Evolutionary conservation across 352 stramenopile species (phyloP).

Genomic region (Aphanomyces invadans): DNA sequence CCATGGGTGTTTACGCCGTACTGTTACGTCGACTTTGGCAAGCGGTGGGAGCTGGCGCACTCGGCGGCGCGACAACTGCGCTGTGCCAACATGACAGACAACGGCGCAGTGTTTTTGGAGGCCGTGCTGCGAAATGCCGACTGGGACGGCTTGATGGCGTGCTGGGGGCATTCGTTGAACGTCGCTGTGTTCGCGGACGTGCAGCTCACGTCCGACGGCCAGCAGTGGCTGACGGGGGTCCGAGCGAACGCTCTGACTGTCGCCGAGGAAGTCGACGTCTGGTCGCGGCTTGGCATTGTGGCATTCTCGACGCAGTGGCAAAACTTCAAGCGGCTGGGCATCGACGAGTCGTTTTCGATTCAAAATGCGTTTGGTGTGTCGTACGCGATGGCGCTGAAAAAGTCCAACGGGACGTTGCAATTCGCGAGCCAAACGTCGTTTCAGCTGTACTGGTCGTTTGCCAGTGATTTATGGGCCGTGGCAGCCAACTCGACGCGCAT

Average conservation of each 20-base stretch:
- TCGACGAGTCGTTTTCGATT: neutral
- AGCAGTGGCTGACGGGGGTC: neutral
- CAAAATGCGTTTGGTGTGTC: constrained; percentile 17
- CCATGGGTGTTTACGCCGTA: constrained; percentile 3
- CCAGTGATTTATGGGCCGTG: neutral
- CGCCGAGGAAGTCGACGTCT: constrained; percentile 2
- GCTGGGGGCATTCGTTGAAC: neutral
- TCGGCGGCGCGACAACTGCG: neutral
- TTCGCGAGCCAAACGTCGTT: neutral
- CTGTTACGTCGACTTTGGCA: constrained; percentile 8
- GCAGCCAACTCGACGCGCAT: neutral
- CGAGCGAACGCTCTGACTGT: neutral
- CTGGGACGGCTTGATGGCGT: neutral
- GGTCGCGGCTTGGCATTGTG: neutral
- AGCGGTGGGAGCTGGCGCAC: neutral
- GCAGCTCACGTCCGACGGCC: neutral
- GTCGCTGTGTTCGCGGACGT: neutral
- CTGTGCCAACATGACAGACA: neutral
- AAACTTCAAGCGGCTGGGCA: constrained; percentile 15
- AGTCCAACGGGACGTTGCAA: neutral
- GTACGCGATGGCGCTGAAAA: constrained; percentile 2
- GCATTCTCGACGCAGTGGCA: constrained; percentile 7
- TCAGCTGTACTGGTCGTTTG: constrained; percentile 8
- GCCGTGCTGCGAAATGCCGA: neutral
- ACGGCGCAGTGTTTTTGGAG: constrained; percentile 20